These are phyloP conservation scores for Parastagonospora nodorum DNA, from an alignment of 2,329 filamentous ascomycete species.

Conservation along the genomic window DNA sequence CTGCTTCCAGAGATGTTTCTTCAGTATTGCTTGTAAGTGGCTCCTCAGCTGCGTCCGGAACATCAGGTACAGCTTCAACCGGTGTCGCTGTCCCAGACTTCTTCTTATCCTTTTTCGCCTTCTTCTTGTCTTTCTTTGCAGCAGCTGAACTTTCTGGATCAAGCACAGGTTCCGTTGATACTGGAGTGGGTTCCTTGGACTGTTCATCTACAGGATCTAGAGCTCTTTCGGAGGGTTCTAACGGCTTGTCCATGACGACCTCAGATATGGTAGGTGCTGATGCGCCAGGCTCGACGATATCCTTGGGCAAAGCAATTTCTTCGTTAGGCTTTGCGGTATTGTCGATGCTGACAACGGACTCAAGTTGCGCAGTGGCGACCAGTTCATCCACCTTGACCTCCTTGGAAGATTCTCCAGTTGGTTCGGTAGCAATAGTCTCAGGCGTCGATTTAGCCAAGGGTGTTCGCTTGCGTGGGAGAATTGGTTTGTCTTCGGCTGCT, in stretches of 20 bases:
- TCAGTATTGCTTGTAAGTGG: too few relatives aligned
- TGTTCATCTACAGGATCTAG: neutral
- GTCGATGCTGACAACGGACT: neutral
- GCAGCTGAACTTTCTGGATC: constrained; percentile 9
- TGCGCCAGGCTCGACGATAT: neutral
- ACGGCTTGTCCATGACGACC: neutral
- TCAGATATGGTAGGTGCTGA: neutral
- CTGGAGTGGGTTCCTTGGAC: constrained; percentile 11
- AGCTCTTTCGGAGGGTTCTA: neutral
- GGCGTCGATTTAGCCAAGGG: neutral
- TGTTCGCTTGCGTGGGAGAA: neutral
- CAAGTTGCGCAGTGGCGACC: neutral
- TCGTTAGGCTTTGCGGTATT: neutral
- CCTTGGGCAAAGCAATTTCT: neutral
- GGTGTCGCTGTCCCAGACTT: constrained; percentile 16
- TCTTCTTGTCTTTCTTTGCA: constrained; percentile 21
- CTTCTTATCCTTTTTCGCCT: constrained; percentile 34
- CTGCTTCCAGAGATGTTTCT: too few relatives aligned
- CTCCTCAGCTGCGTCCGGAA: too few relatives aligned
- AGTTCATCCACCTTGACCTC: constrained; percentile 1
- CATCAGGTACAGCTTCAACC: too few relatives aligned
- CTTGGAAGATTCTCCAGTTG: neutral
- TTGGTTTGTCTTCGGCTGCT: constrained; percentile 2
- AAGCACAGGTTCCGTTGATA: neutral
- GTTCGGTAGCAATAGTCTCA: neutral